A percentile compares a stretch with the other conserved stretches of the same genome.
Conservation (phyloP, 148 eudicot genomes). For the Selenicereus undatus region DNA sequence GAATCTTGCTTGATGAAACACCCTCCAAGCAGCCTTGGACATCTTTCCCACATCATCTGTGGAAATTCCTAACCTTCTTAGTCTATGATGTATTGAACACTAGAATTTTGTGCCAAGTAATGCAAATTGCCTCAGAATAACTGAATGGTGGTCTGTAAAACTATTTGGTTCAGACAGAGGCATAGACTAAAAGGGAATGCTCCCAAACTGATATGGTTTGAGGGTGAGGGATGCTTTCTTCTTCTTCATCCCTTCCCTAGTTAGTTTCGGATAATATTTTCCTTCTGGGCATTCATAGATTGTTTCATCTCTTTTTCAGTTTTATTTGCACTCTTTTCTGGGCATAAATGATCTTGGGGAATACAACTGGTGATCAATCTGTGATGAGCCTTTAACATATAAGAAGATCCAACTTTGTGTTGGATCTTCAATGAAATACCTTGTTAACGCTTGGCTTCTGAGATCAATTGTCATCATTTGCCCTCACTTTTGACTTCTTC, state of each 20-base stretch:
- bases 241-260: constrained; percentile 25
- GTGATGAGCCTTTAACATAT: constrained; percentile 61
- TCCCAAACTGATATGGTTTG: constrained; percentile 17
- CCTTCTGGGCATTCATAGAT: background rate
- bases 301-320: background rate
- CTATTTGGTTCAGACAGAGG: constrained; percentile 42
- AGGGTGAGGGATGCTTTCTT: constrained; percentile 18
- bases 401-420: constrained; percentile 39
- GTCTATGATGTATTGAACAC: too few relatives aligned
- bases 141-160: background rate
- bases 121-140: constrained; percentile 32
- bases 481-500: background rate
- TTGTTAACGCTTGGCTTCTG: constrained; percentile 60
- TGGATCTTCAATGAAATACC: constrained; percentile 36
- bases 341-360: too few relatives aligned
- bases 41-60: background rate
- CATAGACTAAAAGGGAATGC: constrained; percentile 15
- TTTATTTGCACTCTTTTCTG: background rate
- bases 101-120: too few relatives aligned
- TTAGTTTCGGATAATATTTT: constrained; percentile 21
- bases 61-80: too few relatives aligned
- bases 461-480: constrained; percentile 12
- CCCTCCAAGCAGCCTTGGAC: constrained; percentile 28
- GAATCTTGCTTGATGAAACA: background rate
- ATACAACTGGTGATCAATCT: background rate